A percentile compares a stretch with the other conserved stretches of the same genome.
Conservation (phyloP, 1,284 basidiomycete species). For the Tilletia caries region DNA sequence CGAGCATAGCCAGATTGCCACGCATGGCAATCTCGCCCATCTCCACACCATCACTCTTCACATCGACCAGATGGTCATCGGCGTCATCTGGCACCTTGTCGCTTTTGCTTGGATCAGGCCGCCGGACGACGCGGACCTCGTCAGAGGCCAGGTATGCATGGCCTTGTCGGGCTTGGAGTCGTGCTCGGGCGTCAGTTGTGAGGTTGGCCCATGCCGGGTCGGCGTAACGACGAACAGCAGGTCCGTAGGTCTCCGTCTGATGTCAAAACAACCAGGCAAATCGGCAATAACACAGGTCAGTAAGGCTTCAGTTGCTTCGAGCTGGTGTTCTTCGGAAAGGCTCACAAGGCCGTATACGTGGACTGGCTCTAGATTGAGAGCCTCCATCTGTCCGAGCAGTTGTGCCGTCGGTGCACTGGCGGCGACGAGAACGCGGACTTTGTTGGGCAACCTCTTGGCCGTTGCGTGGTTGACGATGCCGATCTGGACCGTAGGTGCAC, state of each 20-base stretch:
- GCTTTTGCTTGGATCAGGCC: slow-evolving; percentile 25
- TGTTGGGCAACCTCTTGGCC: slow-evolving; percentile 61
- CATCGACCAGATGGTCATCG: slow-evolving; percentile 66
- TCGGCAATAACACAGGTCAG: too few relatives aligned
- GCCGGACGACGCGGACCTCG: slow-evolving; percentile 70
- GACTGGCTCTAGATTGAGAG: slow-evolving; percentile 68
- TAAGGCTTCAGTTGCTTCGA: too few relatives aligned
- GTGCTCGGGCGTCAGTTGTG: slow-evolving; percentile 67
- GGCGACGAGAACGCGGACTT: slow-evolving; percentile 68
- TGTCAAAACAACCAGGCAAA: too few relatives aligned
- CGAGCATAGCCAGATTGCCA: slow-evolving; percentile 82
- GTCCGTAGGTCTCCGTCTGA: slow-evolving; percentile 30
- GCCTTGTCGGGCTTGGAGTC: slow-evolving; percentile 75
- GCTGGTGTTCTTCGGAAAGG: not conserved
- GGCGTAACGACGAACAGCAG: slow-evolving; percentile 65
- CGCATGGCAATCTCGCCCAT: slow-evolving; percentile 77
- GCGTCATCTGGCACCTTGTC: slow-evolving; percentile 23
- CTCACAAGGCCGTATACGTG: slow-evolving; percentile 81
- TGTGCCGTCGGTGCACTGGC: slow-evolving; percentile 84
- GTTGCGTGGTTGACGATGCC: slow-evolving; percentile 71
- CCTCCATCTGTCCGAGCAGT: slow-evolving; percentile 73
- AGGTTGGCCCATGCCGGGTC: slow-evolving; percentile 65
- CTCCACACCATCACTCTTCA: slow-evolving; percentile 73
- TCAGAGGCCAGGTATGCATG: slow-evolving; percentile 72
- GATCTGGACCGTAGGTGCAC: slow-evolving; percentile 83